A percentile compares a stretch with the other conserved stretches of the same genome.
These are phyloP conservation scores for Paecilomyces variotii DNA, from an alignment of 2,329 filamentous ascomycete species.

Conservation along the genomic window DNA sequence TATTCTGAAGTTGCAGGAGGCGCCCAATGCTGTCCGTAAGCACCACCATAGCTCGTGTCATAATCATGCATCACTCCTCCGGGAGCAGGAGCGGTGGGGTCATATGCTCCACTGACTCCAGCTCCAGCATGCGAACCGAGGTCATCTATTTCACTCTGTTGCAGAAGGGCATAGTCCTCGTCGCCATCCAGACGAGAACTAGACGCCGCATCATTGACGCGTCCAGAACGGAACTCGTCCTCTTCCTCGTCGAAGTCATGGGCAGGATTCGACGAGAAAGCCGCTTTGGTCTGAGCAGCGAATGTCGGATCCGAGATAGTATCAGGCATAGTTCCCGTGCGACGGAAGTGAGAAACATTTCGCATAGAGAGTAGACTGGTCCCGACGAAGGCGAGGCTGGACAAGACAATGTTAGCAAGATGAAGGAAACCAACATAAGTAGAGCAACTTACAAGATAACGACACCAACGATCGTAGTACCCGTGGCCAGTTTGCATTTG, in stretches of 20 bases:
- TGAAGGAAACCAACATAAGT: not conserved
- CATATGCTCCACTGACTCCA: constrained; percentile 31
- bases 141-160: constrained; percentile 40
- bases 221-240: constrained; percentile 36
- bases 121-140: constrained; percentile 27
- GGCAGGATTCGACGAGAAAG: constrained; percentile 39
- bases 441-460: constrained; percentile 45
- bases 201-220: constrained; percentile 30
- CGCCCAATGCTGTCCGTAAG: constrained; percentile 28
- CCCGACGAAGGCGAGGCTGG: constrained; percentile 46
- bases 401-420: not conserved
- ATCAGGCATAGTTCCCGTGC: constrained; percentile 47
- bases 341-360: constrained; percentile 49
- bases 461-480: constrained; percentile 48
- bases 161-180: constrained; percentile 45
- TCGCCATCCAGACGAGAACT: constrained; percentile 35
- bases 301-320: constrained; percentile 38
- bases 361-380: constrained; percentile 48
- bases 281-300: constrained; percentile 41
- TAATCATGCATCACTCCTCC: constrained; percentile 32
- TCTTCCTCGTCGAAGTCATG: constrained; percentile 40
- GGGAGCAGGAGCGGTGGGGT: constrained; percentile 25
- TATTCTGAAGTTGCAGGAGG: constrained; percentile 7
- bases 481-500: constrained; percentile 51
- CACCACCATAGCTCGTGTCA: constrained; percentile 34